Base-by-base conservation (phyloP, 768 basidiomycete genomes). In the Boletellus sp. region DNA sequence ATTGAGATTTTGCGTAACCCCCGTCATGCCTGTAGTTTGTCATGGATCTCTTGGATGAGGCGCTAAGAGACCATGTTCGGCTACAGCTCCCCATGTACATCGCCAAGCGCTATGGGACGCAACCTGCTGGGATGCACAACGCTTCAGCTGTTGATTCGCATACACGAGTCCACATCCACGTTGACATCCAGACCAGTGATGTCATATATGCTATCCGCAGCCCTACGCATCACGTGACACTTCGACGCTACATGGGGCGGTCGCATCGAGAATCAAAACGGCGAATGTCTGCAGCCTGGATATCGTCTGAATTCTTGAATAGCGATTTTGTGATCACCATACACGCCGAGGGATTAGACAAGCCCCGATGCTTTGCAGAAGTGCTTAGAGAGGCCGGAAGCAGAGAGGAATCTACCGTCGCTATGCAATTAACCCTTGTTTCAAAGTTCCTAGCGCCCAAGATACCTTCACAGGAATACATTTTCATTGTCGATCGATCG, bases 401-500 rank as follows among this genome's bases (percentile, higher is more conserved):
- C 8, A 6, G 22, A 8, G 39, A 43, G 7, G 41, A 15, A 1
- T 55, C 65, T 35, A 74, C 76, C 1, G 57, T 80, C 2, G 79
- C 79, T 0, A 63, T 83, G 67, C 79, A 78, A 35, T 59, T 83
- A 31, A 77, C 74, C 0, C 58, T 84, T n/a, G 73, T 84, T 4
- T 81, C 83, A 1, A 76, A 72, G 37, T 76, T 78, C 50, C 59
- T 68, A 17, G 56, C 80, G 4, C 72, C 74, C 1, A 69, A 70
- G 1, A 57, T 80, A 1, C 50, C 51, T 11, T 58, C 67, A 0
- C 81, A 81, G 45, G 83, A 85, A 50, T 85, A 78, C 47, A 65
- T 85, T 0, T 85, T 85, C 52, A 48, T 85, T 7, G 67, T 85
- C 11, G 83, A 85, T 53, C 67, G 81, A 41, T 80, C 77, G 17